phyloP scores from a whole-genome alignment of 2,329 filamentous ascomycete genomes.

The Ascochyta koolunga region DNA sequence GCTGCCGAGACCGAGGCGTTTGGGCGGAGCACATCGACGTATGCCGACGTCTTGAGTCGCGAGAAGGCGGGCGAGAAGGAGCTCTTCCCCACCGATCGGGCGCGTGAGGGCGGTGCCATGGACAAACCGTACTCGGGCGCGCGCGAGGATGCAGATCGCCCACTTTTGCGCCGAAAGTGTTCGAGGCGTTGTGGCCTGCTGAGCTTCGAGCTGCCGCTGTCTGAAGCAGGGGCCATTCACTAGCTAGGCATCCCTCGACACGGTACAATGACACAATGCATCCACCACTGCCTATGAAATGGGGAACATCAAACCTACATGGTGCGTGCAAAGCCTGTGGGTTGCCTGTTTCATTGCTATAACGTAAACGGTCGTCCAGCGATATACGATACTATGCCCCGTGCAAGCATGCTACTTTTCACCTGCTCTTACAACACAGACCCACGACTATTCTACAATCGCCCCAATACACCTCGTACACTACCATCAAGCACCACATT shows the following conservation, averaged over 20 bases:
- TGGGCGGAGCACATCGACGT: constrained; percentile 55
- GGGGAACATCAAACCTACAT: not conserved
- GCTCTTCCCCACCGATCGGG: constrained; percentile 70
- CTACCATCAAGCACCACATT: constrained; percentile 62
- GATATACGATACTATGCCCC: not conserved
- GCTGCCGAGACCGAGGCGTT: constrained; percentile 39
- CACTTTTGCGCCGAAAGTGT: not conserved
- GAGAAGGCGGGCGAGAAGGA: constrained; percentile 71
- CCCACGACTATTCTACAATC: constrained; percentile 25
- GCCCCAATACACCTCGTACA: constrained; percentile 54
- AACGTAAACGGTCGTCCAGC: not conserved
- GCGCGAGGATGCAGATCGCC: not conserved
- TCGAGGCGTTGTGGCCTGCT: not conserved
- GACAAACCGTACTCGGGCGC: not conserved
- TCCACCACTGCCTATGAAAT: not conserved
- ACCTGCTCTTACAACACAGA: not conserved
- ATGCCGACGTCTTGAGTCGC: constrained; percentile 72
- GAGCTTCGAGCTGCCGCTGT: not conserved
- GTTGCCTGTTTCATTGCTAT: not conserved
- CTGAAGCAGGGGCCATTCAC: not conserved
- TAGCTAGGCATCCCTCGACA: not conserved
- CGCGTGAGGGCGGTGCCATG: constrained; percentile 51
- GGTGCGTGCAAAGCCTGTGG: not conserved
- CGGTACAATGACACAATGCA: not conserved
- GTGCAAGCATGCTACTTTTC: not conserved